phyloP scores from a whole-genome alignment of 2,329 filamentous ascomycete genomes.

The Malbranchea zuffiana region DNA sequence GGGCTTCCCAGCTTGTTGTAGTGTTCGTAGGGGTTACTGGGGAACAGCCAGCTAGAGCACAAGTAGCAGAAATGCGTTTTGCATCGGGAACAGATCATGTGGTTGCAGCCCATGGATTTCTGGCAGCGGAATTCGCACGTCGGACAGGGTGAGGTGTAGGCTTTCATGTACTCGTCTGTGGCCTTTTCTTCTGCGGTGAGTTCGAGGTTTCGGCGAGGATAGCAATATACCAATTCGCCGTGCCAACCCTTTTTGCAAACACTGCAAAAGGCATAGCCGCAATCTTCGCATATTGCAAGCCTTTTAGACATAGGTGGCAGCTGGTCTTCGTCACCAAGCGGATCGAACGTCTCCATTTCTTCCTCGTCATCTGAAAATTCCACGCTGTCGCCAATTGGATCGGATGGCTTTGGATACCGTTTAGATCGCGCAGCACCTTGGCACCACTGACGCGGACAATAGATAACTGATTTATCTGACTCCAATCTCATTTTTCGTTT shows the following conservation, averaged over 20 bases:
- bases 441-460: constrained; percentile 87
- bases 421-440: constrained; percentile 74
- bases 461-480: constrained; percentile 80
- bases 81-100: constrained; percentile 90
- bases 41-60: constrained; percentile 75
- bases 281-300: constrained; percentile 78
- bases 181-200: constrained; percentile 77
- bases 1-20: constrained; percentile 61
- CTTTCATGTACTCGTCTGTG: constrained; percentile 68
- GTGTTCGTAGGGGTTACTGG: constrained; percentile 73
- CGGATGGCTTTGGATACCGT: constrained; percentile 59
- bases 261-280: constrained; percentile 75
- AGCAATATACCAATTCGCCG: constrained; percentile 67
- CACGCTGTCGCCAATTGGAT: constrained; percentile 43
- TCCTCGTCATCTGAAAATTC: constrained; percentile 43
- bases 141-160: constrained; percentile 78
- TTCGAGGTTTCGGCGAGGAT: constrained; percentile 53
- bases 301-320: constrained; percentile 49
- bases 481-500: constrained; percentile 91
- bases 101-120: constrained; percentile 90
- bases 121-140: constrained; percentile 76
- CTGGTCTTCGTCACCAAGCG: constrained; percentile 32
- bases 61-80: constrained; percentile 91
- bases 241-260: constrained; percentile 79
- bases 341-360: constrained; percentile 36